Conservation (phyloP, 2,329 filamentous ascomycete species). For the Penicillium brasilianum region DNA sequence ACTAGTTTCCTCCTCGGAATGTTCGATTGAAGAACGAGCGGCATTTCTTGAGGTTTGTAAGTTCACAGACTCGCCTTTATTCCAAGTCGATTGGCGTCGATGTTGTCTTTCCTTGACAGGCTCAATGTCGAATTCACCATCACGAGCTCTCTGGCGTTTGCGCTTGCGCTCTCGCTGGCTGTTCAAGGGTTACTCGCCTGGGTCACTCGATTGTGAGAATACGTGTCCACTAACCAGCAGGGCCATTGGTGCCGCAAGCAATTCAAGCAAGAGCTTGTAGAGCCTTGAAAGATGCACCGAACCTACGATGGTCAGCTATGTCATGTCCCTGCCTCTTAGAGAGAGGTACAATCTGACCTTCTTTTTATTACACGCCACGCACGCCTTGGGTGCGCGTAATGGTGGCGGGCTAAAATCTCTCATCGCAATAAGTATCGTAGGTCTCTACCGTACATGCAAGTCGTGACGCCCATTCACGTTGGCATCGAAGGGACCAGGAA, state of each 20-base stretch:
- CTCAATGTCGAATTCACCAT: not conserved
- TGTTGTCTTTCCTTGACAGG: not conserved
- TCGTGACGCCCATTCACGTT: not conserved
- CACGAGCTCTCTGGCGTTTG: slow-evolving; percentile 7
- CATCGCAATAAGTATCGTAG: slow-evolving; percentile 8
- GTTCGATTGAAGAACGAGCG: not conserved
- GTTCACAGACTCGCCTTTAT: not conserved
- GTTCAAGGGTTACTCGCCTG: not conserved
- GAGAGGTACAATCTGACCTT: slow-evolving; percentile 25
- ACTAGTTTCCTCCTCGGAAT: not conserved
- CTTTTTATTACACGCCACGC: slow-evolving; percentile 39
- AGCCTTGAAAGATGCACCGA: slow-evolving; percentile 34
- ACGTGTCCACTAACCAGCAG: slow-evolving; percentile 28
- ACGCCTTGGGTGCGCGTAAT: slow-evolving; percentile 36
- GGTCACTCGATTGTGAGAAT: not conserved
- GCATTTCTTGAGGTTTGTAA: not conserved
- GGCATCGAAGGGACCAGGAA: not conserved
- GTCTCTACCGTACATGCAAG: not conserved
- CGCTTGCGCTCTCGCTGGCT: slow-evolving; percentile 22
- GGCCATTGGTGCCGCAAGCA: slow-evolving; percentile 36
- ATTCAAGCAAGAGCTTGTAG: slow-evolving; percentile 31
- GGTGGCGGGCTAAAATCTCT: slow-evolving; percentile 29
- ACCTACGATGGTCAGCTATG: slow-evolving; percentile 25
- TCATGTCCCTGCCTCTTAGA: not conserved
- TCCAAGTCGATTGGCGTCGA: slow-evolving; percentile 4